Evolutionary conservation across 1,284 basidiomycete genomes (phyloP).

Genomic region (Somion occarium): DNA sequence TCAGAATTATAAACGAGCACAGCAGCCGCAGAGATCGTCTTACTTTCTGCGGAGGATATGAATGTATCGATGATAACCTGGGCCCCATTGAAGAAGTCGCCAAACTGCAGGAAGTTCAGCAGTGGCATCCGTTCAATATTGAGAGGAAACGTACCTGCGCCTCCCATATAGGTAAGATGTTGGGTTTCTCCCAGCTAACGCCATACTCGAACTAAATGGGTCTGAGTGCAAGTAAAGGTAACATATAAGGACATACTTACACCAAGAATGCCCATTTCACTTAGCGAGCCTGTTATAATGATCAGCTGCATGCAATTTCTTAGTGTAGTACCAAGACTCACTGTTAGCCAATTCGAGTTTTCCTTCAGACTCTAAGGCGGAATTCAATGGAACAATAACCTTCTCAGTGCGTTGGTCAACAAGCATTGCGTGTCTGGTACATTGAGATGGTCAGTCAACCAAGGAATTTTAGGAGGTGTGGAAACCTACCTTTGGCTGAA

Average conservation of each 20-base stretch:
- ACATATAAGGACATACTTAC: conserved; percentile 37
- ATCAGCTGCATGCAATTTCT: neutral
- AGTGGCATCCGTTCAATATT: conserved; percentile 6
- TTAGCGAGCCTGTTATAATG: conserved; percentile 63
- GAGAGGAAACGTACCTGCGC: conserved; percentile 53
- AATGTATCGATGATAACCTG: conserved; percentile 89
- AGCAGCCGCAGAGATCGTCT: conserved; percentile 21
- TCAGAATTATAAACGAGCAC: conserved; percentile 7
- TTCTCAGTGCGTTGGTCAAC: conserved; percentile 81
- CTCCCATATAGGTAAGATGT: conserved; percentile 84
- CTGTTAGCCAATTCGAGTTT: conserved; percentile 84
- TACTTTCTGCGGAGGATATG: conserved; percentile 78
- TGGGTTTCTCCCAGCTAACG: conserved; percentile 80
- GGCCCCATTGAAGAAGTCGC: conserved; percentile 90
- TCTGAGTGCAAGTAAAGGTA: conserved; percentile 9
- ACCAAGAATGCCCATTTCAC: conserved; percentile 82
- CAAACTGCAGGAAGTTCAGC: conserved; percentile 44
- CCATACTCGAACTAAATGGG: conserved; percentile 76
- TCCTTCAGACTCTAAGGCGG: conserved; percentile 54
- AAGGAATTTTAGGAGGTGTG: neutral
- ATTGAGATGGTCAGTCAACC: neutral
- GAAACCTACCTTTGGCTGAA: conserved; percentile 73
- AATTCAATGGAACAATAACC: conserved; percentile 76
- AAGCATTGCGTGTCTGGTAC: conserved; percentile 78
- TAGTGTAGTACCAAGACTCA: conserved; percentile 30